Conservation (phyloP, 139 green algal species). For the Spirogloea muscicola region DNA sequence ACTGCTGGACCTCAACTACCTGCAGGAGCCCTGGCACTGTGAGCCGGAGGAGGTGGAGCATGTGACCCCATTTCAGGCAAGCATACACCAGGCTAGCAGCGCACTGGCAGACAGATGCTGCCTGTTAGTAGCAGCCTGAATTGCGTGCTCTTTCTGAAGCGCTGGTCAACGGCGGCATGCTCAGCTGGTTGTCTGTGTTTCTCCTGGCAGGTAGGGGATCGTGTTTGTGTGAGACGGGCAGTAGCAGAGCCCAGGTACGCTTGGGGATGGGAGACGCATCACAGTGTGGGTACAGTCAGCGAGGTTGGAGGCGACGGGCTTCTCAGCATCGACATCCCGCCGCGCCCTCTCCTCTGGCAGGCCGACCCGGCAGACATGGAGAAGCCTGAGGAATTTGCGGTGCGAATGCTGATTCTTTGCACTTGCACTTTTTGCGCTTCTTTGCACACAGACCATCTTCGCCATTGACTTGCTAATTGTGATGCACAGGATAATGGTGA, state of each 20-base stretch:
- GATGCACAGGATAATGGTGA: too few species aligned
- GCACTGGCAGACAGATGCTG: too few species aligned
- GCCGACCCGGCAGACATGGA: slow-evolving; percentile 22
- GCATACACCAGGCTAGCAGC: too few species aligned
- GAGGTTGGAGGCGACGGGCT: slow-evolving; percentile 17
- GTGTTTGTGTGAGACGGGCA: slow-evolving; percentile 6
- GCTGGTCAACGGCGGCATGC: too few species aligned
- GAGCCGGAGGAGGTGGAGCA: slow-evolving; percentile 21
- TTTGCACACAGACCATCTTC: too few species aligned
- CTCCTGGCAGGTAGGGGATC: neutral
- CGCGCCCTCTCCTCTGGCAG: slow-evolving; percentile 4
- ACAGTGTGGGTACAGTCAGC: slow-evolving; percentile 12
- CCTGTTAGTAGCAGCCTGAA: too few species aligned
- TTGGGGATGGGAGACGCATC: slow-evolving; percentile 15
- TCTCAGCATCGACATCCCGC: slow-evolving; percentile 4
- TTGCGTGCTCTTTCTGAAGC: too few species aligned
- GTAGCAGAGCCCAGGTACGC: slow-evolving; percentile 18
- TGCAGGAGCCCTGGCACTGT: slow-evolving; percentile 16
- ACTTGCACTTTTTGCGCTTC: too few species aligned
- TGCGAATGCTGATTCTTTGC: neutral
- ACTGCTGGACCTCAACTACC: slow-evolving; percentile 12
- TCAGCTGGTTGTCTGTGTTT: too few species aligned
- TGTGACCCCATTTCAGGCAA: slow-evolving; percentile 11
- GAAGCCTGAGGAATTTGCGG: slow-evolving; percentile 3
- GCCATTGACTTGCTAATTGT: too few species aligned